Base-by-base conservation (phyloP, 2,329 filamentous ascomycete species). In the Tolypocladium paradoxum region DNA sequence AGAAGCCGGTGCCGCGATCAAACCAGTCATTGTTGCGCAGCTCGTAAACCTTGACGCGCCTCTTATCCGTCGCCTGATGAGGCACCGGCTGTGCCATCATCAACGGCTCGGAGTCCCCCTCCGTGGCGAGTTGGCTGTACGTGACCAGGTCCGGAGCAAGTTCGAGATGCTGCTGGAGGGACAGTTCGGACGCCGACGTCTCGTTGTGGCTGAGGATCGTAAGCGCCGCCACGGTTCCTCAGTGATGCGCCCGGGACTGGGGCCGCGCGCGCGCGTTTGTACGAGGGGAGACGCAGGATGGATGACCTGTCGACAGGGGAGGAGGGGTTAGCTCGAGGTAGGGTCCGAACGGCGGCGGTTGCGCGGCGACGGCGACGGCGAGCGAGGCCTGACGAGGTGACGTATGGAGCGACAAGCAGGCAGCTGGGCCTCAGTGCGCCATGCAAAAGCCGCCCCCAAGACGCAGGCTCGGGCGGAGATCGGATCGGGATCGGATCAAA, bases 1-100 rank as follows among this genome's bases (percentile, higher is more conserved):
- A 97, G 71, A 96, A 96, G 57, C 93, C 93, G 48, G 93, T 99
- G 59, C 93, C 93, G 65, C 92, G 82, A 73, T 99, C 93, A 69
- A 92, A 96, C 93, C 93, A 99, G 82, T 97, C 93, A 79, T 95
- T 96, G 74, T 96, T 90, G 70, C 89, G 90, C 65, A 99, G 81
- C 76, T 97, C 93, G 72, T 99, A 99, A 68, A 99, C 93, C 78
- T 99, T 99, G 72, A 97, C 93, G 78, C 93, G 81, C 70, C 81
- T 83, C 73, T 77, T 82, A 65, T 84, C 81, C 70, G 78, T 78
- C 70, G 77, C 73, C 74, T 77, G 79, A 80, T 83, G 81, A 81
- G 81, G 81, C 81, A 84, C 81, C 63, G 75, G 73, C 75, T 84
- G 82, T 81, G 82, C 82, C 82, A 85, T 85, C 77, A 82, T 84